A percentile compares a stretch with the other conserved stretches of the same genome.
Conservation (phyloP, 208 protist genomes). For the Jaenimonas drosophilae region DNA sequence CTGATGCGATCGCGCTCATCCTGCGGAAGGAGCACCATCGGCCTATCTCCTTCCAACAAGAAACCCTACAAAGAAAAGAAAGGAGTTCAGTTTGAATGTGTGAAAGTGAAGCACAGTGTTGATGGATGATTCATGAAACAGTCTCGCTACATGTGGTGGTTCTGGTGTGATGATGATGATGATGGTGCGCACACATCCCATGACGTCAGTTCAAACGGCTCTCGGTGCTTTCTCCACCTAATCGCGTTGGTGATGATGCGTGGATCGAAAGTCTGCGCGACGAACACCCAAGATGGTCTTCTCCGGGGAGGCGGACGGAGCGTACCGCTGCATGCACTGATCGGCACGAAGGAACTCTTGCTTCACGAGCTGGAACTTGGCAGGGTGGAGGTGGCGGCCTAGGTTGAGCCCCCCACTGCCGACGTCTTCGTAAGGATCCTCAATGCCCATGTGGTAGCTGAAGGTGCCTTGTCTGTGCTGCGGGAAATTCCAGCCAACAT, state of each 20-base stretch:
- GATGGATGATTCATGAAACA: no score
- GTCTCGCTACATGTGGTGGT: no score
- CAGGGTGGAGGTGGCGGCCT: slow-evolving; percentile 73
- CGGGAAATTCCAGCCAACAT: slow-evolving; percentile 75
- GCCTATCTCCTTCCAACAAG: slow-evolving; percentile 1
- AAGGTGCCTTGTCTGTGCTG: slow-evolving; percentile 70
- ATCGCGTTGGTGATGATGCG: slow-evolving; percentile 6
- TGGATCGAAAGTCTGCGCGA: slow-evolving; percentile 35
- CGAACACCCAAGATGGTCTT: slow-evolving; percentile 76
- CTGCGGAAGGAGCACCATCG: no score
- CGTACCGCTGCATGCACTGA: slow-evolving; percentile 72
- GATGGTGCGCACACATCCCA: background rate
- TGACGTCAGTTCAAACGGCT: no score
- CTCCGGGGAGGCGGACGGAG: slow-evolving; percentile 58
- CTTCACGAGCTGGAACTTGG: slow-evolving; percentile 86
- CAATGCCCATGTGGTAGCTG: slow-evolving; percentile 75
- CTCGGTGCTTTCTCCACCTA: slow-evolving; percentile 1
- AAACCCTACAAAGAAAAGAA: slow-evolving; percentile 5
- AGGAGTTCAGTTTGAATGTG: no score
- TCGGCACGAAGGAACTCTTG: slow-evolving; percentile 78
- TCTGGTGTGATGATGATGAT: background rate
- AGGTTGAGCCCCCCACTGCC: slow-evolving; percentile 77
- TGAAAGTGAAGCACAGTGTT: no score
- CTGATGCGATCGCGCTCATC: no score
- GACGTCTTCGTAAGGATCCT: slow-evolving; percentile 87